Base-by-base conservation (phyloP, 768 basidiomycete species). In the Lentinula aciculospora region DNA sequence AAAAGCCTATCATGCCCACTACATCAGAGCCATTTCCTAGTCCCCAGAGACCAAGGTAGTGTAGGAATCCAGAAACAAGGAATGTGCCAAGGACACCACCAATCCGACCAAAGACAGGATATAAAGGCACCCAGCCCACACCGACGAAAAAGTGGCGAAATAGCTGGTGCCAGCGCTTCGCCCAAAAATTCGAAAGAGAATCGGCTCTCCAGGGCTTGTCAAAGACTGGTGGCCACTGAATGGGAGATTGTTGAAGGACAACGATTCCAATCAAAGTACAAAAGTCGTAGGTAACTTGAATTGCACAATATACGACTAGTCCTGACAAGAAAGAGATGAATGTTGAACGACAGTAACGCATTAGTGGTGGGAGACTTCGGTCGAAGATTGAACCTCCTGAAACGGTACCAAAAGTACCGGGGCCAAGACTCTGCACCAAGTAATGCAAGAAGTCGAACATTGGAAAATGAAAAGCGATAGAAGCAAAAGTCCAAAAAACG, bases 211-310 rank as follows among this genome's bases (percentile, higher is more conserved):
- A 88, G 3, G 88, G 88, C 5, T 69, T 51, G 55, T 80, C 71
- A 66, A 87, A 86, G 23, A 83, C 58, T 1, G 84, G 86, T 0
- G 87, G 88, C 85, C 85, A 88, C 50, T 81, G 74, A 0, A 69
- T 71, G 0, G 78, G 77, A 46, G 72, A 61, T 65, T 86, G 83
- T 25, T 65, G 63, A 46, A 86, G 75, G 28, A 84, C 50, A 36
- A 74, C 47, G 29, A 82, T 68, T 31, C 74, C 78, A 37, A 81
- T 39, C 13, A 82, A 31, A 3, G 82, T 75, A 46, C 68, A 44
- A 29, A 77, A 6, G 36, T 78, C 66, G 61, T 84, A 80, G 6
- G 67, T 63, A 6, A 66, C 54, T 49, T 82, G 71, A 50, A 89
- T 72, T 57, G 74, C 64, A 36, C 69, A 47, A 65, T 82, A 81